phyloP scores from a whole-genome alignment of 1,284 basidiomycete species.

The Tranzscheliella williamsii region DNA sequence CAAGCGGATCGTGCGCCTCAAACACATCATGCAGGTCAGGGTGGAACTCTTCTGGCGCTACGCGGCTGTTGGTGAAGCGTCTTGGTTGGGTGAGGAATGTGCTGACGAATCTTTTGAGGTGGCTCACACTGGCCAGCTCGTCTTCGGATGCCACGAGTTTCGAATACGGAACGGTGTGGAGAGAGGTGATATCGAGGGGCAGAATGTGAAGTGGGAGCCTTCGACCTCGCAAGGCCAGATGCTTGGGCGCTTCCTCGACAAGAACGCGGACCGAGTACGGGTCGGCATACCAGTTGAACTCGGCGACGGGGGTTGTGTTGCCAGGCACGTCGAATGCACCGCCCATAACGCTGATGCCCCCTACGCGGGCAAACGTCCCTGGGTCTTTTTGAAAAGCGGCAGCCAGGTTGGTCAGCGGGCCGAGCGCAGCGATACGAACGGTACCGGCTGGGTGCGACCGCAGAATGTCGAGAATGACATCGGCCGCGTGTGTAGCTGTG shows the following conservation, averaged over 20 bases:
- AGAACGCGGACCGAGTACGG: conserved; percentile 72
- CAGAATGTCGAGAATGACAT: conserved; percentile 74
- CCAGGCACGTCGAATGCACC: conserved; percentile 92
- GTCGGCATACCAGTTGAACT: conserved; percentile 93
- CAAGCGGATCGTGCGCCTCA: conserved; percentile 55
- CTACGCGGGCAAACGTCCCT: conserved; percentile 66
- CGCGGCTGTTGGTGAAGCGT: conserved; percentile 51
- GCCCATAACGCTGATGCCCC: conserved; percentile 86
- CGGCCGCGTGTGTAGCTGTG: conserved; percentile 65
- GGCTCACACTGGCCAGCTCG: conserved; percentile 5
- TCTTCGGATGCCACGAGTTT: conserved; percentile 33
- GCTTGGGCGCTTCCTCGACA: conserved; percentile 38
- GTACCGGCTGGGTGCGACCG: conserved; percentile 67
- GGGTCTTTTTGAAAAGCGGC: conserved; percentile 70
- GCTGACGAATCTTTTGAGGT: conserved; percentile 40
- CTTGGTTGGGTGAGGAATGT: conserved; percentile 50
- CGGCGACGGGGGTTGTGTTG: conserved; percentile 69
- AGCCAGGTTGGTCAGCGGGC: conserved; percentile 86
- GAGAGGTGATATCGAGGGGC: conserved; percentile 51
- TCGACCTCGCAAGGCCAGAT: conserved; percentile 9
- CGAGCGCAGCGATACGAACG: conserved; percentile 82
- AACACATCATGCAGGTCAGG: conserved; percentile 49
- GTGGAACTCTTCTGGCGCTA: conserved; percentile 44
- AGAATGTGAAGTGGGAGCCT: conserved; percentile 47
- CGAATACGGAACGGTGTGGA: conserved; percentile 50